Evolutionary conservation across 371 early-diverging fungal genomes (phyloP), one percentile per base, ranked within the genome.

Genomic region (Sporodiniella umbellata): DNA sequence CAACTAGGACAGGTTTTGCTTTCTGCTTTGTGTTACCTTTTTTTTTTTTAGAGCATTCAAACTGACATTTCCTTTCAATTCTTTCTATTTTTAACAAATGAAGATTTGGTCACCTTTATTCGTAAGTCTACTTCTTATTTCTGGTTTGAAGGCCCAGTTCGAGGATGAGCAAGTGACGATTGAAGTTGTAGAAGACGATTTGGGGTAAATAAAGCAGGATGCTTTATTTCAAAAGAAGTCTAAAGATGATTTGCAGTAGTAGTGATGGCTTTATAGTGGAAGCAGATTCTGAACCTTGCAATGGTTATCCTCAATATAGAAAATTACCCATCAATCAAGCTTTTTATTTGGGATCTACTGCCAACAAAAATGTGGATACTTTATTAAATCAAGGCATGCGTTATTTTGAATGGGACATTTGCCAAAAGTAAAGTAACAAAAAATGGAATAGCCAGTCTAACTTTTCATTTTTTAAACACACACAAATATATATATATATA

Each of bases 281-380:
- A 18, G 18, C 33, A 24, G 51, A 35, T 4, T 33, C 15, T 8
- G 47, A 56, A 12, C 66, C 71, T 26, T 74, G 75, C 40, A 74
- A 74, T 33, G 66, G 63, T 5, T 66, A 56, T 15, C 68, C 75
- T 0, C 54, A 70, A 15, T 57, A 66, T 8, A 48, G 55, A 23
- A 30, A 66, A 1, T 24, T 74, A 39, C 70, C 70, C 19, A 45
- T 68, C 21, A 64, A 70, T 26, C 59, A 65, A 26, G 68, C 50
- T 4, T 60, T 70, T 33, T 74, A 61, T 42, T 53, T 68, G 12
- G 75, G 74, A 33, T 63, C 70, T 7, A 47, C 51, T 25, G 54
- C 61, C 1, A 58, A 58, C n/a, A n/a, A n/a, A n/a, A n/a, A n/a
- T n/a, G n/a, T n/a, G n/a, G n/a, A n/a, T n/a, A n/a, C n/a, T n/a